These are phyloP conservation scores for Aspergillus incahuasiensis DNA, from an alignment of 495 filamentous ascomycete species.

Conservation along the genomic window DNA sequence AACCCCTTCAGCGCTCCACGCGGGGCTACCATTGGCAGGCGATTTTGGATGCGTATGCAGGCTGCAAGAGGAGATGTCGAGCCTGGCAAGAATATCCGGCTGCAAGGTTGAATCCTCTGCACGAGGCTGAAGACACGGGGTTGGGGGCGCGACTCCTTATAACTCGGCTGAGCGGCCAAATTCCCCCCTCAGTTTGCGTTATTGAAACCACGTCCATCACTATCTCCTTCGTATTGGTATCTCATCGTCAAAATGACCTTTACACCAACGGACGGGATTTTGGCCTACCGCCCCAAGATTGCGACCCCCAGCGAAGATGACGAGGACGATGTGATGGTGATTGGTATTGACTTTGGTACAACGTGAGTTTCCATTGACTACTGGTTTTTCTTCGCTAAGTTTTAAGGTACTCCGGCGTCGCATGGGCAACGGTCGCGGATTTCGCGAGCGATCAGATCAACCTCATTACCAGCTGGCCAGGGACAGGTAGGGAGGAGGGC, in stretches of 20 bases:
- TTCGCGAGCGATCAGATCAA: constrained; percentile 11
- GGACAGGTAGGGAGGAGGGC: constrained; percentile 3
- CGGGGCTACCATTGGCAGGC: neutral
- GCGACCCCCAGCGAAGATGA: constrained; percentile 2
- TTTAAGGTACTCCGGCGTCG: constrained; percentile 4
- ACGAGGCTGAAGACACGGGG: neutral
- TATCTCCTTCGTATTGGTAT: neutral
- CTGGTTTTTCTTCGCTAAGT: neutral
- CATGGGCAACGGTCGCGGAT: constrained; percentile 8
- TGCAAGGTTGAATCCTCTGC: neutral
- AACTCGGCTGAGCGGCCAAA: neutral
- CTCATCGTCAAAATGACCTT: neutral
- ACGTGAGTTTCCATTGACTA: neutral
- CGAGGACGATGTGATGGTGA: constrained; percentile 6
- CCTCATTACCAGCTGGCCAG: constrained; percentile 8
- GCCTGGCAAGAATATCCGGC: neutral
- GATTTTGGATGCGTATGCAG: neutral
- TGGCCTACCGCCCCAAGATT: neutral
- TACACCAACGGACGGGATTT: neutral
- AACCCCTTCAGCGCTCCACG: neutral
- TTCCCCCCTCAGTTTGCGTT: neutral
- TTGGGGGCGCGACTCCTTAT: neutral
- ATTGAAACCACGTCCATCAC: neutral
- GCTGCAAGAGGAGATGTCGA: neutral
- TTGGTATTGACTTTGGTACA: constrained; percentile 3